Evolutionary conservation across 768 basidiomycete genomes (phyloP), one percentile per base, ranked within the genome.

Genomic region (Termitomyces sp.): DNA sequence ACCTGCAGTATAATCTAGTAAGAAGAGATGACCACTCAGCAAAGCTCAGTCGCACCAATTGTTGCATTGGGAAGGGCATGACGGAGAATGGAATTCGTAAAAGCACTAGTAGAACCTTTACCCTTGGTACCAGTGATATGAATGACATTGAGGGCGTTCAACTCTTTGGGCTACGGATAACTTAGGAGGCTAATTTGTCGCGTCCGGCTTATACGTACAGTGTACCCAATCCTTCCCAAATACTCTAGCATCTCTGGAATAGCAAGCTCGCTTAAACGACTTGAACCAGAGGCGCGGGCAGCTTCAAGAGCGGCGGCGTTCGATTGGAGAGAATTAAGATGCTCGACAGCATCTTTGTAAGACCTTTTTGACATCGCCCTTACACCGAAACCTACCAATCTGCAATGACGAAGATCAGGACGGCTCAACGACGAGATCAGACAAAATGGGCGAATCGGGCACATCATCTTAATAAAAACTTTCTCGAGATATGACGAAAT

Each of bases 91-190:
- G 90, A 91, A 64, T 94, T 89, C 4, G 84, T 82, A 65, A 98
- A 98, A 8, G 97, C 96, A 62, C 91, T 92, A 1, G 97, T 94
- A 3, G 96, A 98, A 7, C 96, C 96, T 70, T 99, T 99, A 34
- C 96, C 96, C 73, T 99, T 99, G 4, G 97, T 98, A 4, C 96
- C 96, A 9, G 96, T 95, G 63, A 99, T 86, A 75, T 99, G 96
- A 47, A 98, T 83, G 57, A 96, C 93, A 70, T 98, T 96, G 54
- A 99, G 77, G 24, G 74, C 73, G 68, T 98, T 94, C 43, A 99
- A 79, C 61, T 95, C 87, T 57, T 83, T 77, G 42, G 90, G 81
- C 94, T 97, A 64, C 46, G 43, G 57, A 39, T 9, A 42, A 59
- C 53, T 47, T 67, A 64, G 31, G 22, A 53, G 61, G 53, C 57